These are phyloP conservation scores for Aspergillus sp. DNA, from an alignment of 2,329 filamentous ascomycete genomes.

Conservation along the genomic window DNA sequence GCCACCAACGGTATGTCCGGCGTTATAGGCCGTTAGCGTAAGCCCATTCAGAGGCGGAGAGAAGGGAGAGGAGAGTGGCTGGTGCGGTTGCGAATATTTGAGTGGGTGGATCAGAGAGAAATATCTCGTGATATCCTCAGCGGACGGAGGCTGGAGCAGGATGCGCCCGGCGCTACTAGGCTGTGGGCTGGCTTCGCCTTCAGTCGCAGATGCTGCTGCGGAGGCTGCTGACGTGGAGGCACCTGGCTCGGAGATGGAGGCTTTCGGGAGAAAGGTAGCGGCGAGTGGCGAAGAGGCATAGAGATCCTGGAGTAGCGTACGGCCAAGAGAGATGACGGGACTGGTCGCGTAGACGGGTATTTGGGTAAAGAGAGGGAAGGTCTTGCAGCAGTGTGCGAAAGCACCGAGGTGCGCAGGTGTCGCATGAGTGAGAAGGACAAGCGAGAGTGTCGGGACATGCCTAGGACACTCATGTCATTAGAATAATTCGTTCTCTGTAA, in stretches of 20 bases:
- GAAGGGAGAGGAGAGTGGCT: conserved; percentile 77
- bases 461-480: conserved; percentile 36
- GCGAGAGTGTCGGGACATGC: conserved; percentile 81
- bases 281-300: conserved; percentile 86
- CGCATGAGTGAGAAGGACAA: conserved; percentile 90
- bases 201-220: conserved; percentile 21
- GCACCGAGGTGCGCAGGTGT: conserved; percentile 86
- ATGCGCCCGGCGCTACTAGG: conserved; percentile 34
- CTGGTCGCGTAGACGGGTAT: conserved; percentile 92
- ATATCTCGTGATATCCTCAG: conserved; percentile 84
- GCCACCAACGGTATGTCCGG: conserved; percentile 88
- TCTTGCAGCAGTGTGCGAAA: conserved; percentile 93
- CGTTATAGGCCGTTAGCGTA: conserved; percentile 93
- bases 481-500: conserved; percentile 2
- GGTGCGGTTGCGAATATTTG: conserved; percentile 94
- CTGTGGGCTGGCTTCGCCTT: conserved; percentile 25
- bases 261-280: conserved; percentile 68
- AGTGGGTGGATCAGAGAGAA: conserved; percentile 84
- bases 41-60: conserved; percentile 83
- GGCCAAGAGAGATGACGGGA: conserved; percentile 85
- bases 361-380: conserved; percentile 82
- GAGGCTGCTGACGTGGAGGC: conserved; percentile 40
- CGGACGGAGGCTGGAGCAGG: conserved; percentile 61
- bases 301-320: conserved; percentile 82
- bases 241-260: conserved; percentile 54